Evolutionary conservation across 192 early-diverging fungal species (phyloP).

Genomic region (Coemansia sp.): DNA sequence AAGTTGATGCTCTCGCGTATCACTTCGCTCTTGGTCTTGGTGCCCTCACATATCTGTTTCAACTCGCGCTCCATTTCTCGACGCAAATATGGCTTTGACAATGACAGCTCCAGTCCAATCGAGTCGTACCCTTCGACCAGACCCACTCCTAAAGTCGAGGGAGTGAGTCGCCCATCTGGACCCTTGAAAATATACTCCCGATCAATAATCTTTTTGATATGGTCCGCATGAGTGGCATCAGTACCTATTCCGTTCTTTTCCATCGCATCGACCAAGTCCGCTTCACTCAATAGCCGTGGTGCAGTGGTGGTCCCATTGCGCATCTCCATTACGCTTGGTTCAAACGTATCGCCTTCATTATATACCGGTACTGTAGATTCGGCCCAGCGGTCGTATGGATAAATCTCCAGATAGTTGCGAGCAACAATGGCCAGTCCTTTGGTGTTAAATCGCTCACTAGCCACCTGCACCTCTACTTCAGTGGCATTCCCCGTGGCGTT

Average conservation of each 20-base stretch:
- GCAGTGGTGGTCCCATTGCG: constrained; percentile 61
- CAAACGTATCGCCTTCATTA: constrained; percentile 62
- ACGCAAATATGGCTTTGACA: constrained; percentile 87
- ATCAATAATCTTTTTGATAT: constrained; percentile 89
- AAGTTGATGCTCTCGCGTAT: constrained; percentile 62
- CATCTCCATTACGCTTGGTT: constrained; percentile 69
- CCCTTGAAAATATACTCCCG: constrained; percentile 82
- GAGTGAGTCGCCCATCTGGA: constrained; percentile 57
- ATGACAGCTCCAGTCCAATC: constrained; percentile 79
- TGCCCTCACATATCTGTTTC: constrained; percentile 68
- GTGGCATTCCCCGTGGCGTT: constrained; percentile 88
- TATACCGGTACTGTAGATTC: constrained; percentile 73
- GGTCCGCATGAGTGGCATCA: constrained; percentile 94
- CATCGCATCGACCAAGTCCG: constrained; percentile 87
- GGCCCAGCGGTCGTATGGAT: constrained; percentile 87
- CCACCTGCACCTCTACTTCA: constrained; percentile 64
- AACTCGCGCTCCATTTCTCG: constrained; percentile 82
- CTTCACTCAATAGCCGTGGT: constrained; percentile 77
- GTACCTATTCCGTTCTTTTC: constrained; percentile 95
- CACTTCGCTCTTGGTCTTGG: constrained; percentile 64
- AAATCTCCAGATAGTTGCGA: constrained; percentile 90
- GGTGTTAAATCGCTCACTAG: constrained; percentile 68
- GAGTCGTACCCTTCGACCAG: constrained; percentile 83
- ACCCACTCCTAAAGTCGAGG: constrained; percentile 83
- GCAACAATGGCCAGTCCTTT: constrained; percentile 76